Base-by-base conservation (phyloP, 2,329 filamentous ascomycete genomes). In the Lecanosticta acicola region DNA sequence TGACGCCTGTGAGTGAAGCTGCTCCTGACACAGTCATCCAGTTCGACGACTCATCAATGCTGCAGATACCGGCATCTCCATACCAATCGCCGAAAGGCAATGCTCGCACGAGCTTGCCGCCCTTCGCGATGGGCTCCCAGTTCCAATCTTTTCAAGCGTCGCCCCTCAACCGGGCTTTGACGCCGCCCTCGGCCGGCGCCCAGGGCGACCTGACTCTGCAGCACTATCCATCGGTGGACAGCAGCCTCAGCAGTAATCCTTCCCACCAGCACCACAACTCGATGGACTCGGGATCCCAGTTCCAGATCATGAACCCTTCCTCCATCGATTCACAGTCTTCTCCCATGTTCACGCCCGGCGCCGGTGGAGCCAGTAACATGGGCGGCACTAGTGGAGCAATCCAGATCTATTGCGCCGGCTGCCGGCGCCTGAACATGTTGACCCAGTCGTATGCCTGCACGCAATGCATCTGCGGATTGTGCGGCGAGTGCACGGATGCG, bases 391-490 rank as follows among this genome's bases (percentile, higher is more conserved):
- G 20, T 17, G 51, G 53, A 41, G 57, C 66, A 24, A 84, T 91
- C 2, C 87, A 94, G 64, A 94, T 97, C 34, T 95, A 94, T 65
- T 97, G 91, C 65, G 87, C 90, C 16, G 86, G 85, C 39, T 97
- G 91, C 63, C 82, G 87, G 54, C 80, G 84, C 32, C 74, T 89
- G 14, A 90, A 84, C 41, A 72, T 83, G 9, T 72, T 97, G 19
- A 84, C 82, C 60, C 85, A 91, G 59, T 93, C 87, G 26, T 96
- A 89, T 62, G 91, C 91, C 17, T 97, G 91, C 66, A 95, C 90
- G 1, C 90, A 96, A 67, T 97, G 93, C 66, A 94, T 97, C 53
- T 94, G 88, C 64, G 91, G 90, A 13, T 78, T 97, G 40, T 97
- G 93, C 67, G 81, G 84, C 53, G 81, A 88, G 48, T 97, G 91